Percentiles rank a stretch among this genome's conserved stretches.
Conservation (phyloP, 352 stramenopile species). For the Achlya hypogyna region DNA sequence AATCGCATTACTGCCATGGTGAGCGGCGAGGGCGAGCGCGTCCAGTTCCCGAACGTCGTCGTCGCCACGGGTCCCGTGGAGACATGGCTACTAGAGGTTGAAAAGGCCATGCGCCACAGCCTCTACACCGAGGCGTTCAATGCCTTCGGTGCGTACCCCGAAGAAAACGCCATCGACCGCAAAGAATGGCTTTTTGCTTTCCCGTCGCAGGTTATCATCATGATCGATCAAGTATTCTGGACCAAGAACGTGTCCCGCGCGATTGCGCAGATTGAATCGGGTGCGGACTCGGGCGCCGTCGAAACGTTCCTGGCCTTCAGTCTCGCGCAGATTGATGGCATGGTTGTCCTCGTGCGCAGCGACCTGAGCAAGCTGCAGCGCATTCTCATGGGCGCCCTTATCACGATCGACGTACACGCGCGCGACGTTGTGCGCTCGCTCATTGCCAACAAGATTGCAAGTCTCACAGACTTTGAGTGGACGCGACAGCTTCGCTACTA, state of each 20-base stretch:
- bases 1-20: slow-evolving; percentile 75
- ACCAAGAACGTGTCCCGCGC: slow-evolving; percentile 80
- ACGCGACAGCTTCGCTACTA: slow-evolving; percentile 85
- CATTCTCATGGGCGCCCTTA: slow-evolving; percentile 83
- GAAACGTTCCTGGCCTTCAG: slow-evolving; percentile 81
- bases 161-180: slow-evolving; percentile 81
- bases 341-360: slow-evolving; percentile 85
- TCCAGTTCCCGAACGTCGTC: slow-evolving; percentile 61
- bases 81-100: slow-evolving; percentile 78
- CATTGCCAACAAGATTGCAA: slow-evolving; percentile 65
- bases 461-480: slow-evolving; percentile 86
- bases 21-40: slow-evolving; percentile 79
- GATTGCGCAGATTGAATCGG: slow-evolving; percentile 64
- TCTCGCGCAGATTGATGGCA: slow-evolving; percentile 87
- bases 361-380: slow-evolving; percentile 79
- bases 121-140: slow-evolving; percentile 82
- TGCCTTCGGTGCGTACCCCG: slow-evolving; percentile 75
- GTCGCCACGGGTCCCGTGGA: slow-evolving; percentile 82
- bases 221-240: slow-evolving; percentile 90
- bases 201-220: slow-evolving; percentile 78
- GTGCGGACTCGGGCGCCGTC: slow-evolving; percentile 58
- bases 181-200: slow-evolving; percentile 86
- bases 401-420: slow-evolving; percentile 89
- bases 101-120: slow-evolving; percentile 80
- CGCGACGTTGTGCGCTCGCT: slow-evolving; percentile 83